Percentiles rank a stretch among this genome's conserved stretches.
Evolutionary conservation across 768 basidiomycete genomes (phyloP).

Genomic region (Boletales sp.): DNA sequence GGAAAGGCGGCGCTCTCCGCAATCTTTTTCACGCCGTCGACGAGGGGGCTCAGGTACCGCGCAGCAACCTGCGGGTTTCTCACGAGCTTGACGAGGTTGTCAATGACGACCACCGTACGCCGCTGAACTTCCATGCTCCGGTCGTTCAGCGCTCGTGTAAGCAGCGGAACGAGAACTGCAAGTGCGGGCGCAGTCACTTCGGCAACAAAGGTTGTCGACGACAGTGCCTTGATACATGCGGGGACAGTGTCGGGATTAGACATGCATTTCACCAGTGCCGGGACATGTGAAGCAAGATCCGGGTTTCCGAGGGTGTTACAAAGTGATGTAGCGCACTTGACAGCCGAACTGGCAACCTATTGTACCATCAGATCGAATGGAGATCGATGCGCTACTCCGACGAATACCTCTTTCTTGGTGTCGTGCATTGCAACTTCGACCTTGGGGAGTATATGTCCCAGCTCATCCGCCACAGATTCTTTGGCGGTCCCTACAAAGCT

Average conservation of each 20-base stretch:
- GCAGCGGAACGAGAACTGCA: constrained; percentile 90
- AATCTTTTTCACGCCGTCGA: constrained; percentile 89
- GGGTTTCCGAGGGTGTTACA: constrained; percentile 91
- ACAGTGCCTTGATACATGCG: constrained; percentile 91
- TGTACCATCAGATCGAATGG: constrained; percentile 7
- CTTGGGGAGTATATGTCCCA: constrained; percentile 78
- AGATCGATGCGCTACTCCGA: constrained; percentile 11
- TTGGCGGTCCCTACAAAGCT: constrained; percentile 63
- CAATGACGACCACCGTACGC: constrained; percentile 89
- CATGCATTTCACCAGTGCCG: constrained; percentile 92
- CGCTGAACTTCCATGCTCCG: constrained; percentile 96
- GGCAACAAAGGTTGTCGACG: constrained; percentile 93
- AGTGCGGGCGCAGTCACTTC: constrained; percentile 97
- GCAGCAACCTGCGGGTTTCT: constrained; percentile 89
- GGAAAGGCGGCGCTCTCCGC: constrained; percentile 92
- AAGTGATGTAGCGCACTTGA: constrained; percentile 85
- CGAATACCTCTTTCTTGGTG: constrained; percentile 82
- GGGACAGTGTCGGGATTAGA: constrained; percentile 83
- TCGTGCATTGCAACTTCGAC: constrained; percentile 94
- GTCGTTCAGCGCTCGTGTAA: constrained; percentile 89
- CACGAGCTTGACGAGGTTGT: constrained; percentile 97
- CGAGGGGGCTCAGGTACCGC: constrained; percentile 78
- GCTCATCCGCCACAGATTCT: constrained; percentile 76
- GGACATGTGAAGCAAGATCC: constrained; percentile 87
- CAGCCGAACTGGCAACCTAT: constrained; percentile 81